Conservation (phyloP, 345 rosid species). For the Barbarea vulgaris region DNA sequence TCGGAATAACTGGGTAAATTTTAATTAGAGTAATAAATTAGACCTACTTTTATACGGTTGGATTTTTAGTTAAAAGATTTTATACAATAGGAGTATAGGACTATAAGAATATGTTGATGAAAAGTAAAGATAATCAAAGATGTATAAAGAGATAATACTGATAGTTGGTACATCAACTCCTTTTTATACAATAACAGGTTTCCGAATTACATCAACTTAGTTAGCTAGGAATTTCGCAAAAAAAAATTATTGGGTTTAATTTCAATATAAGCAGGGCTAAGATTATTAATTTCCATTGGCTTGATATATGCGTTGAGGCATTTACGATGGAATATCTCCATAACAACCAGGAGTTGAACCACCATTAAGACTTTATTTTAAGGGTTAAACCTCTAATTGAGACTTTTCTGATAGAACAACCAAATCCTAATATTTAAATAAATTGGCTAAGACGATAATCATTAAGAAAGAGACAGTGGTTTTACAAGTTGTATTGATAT, state of each 20-base stretch:
- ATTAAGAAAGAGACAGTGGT: slow-evolving; percentile 11
- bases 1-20: background rate
- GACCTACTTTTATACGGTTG: background rate
- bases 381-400: slow-evolving; percentile 17
- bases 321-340: slow-evolving; percentile 29
- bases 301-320: slow-evolving; percentile 31
- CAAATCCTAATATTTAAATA: background rate
- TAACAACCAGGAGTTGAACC: slow-evolving; percentile 40
- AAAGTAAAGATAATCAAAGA: background rate
- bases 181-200: too few species aligned
- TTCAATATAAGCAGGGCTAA: background rate
- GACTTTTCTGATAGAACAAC: slow-evolving; percentile 10
- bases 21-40: background rate
- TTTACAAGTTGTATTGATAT: slow-evolving; percentile 19
- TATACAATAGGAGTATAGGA: background rate
- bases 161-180: slow-evolving; percentile 23
- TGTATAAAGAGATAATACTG: background rate
- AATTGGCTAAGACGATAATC: background rate
- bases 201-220: slow-evolving; percentile 16
- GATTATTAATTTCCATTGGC: slow-evolving; percentile 11
- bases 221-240: slow-evolving; percentile 7
- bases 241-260: background rate
- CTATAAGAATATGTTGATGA: background rate
- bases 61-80: background rate
- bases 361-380: slow-evolving; percentile 17